phyloP scores from a whole-genome alignment of 1,284 basidiomycete species.

The Mycosarcoma maydis region DNA sequence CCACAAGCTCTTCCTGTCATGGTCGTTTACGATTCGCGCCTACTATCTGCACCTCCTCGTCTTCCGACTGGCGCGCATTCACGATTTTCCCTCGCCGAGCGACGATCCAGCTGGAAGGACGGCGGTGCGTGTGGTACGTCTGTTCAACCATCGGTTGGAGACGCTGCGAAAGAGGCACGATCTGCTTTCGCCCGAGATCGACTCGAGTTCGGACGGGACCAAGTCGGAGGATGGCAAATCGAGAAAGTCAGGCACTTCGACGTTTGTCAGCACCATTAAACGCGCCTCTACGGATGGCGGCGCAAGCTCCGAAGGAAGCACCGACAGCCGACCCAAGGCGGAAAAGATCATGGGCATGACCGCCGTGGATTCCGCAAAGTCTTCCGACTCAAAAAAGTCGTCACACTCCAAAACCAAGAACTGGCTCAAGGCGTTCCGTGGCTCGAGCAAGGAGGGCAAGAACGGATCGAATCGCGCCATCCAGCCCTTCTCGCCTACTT shows the following conservation, averaged over 20 bases:
- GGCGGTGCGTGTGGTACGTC: conserved; percentile 45
- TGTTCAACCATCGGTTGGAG: conserved; percentile 59
- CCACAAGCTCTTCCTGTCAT: conserved; percentile 63
- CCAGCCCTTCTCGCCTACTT: conserved; percentile 7
- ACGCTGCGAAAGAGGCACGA: conserved; percentile 57
- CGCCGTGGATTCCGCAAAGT: conserved; percentile 29
- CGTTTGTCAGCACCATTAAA: conserved; percentile 63
- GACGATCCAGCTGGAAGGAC: conserved; percentile 53
- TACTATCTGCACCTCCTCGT: conserved; percentile 63
- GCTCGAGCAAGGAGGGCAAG: conserved; percentile 19
- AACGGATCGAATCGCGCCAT: conserved; percentile 1
- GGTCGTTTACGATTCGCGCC: conserved; percentile 64
- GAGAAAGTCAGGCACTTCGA: conserved; percentile 37
- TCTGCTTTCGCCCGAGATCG: conserved; percentile 51
- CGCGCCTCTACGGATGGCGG: conserved; percentile 49
- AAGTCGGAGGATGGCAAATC: conserved; percentile 47
- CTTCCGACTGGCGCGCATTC: conserved; percentile 60
- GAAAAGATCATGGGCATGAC: conserved; percentile 60
- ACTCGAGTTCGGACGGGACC: conserved; percentile 47
- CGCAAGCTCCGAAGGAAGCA: conserved; percentile 21
- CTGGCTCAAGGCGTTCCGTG: conserved; percentile 60
- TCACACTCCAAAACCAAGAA: conserved; percentile 56
- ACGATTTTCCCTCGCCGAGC: conserved; percentile 49
- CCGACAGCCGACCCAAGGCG: conserved; percentile 42
- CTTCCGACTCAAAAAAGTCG: conserved; percentile 24